phyloP scores from a whole-genome alignment of 2,329 filamentous ascomycete species.

The Whalleya microplaca region DNA sequence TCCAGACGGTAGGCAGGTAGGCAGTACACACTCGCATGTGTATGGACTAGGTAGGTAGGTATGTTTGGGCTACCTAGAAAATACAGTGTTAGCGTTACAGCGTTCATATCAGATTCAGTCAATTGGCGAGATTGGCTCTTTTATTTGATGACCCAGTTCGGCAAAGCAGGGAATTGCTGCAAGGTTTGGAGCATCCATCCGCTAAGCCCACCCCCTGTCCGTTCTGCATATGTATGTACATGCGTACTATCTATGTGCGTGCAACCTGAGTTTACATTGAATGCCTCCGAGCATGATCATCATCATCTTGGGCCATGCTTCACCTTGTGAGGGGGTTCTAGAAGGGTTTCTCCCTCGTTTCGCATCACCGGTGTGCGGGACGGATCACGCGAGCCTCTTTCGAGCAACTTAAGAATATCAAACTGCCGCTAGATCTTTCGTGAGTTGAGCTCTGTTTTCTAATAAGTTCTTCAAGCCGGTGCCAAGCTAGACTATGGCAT shows the following conservation, averaged over 20 bases:
- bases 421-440: too few relatives aligned
- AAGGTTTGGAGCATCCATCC: constrained; percentile 23
- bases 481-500: neutral
- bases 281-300: too few relatives aligned
- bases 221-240: neutral
- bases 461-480: too few relatives aligned
- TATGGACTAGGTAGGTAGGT: constrained; percentile 12
- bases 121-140: constrained; percentile 34
- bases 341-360: constrained; percentile 25
- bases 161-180: constrained; percentile 29
- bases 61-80: constrained; percentile 16
- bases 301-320: neutral
- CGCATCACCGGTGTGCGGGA: constrained; percentile 16
- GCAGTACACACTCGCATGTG: too few relatives aligned
- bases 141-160: constrained; percentile 25
- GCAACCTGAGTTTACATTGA: too few relatives aligned
- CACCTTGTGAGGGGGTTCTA: constrained; percentile 21
- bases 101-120: constrained; percentile 27
- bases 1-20: constrained; percentile 2
- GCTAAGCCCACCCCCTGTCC: constrained; percentile 13
- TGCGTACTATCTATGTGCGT: neutral
- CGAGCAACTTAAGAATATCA: too few relatives aligned
- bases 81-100: constrained; percentile 30
- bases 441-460: too few relatives aligned
- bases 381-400: constrained; percentile 7